Evolutionary conservation across 2,329 filamentous ascomycete genomes (phyloP).

Genomic region (Alternaria novae-zelandiae): DNA sequence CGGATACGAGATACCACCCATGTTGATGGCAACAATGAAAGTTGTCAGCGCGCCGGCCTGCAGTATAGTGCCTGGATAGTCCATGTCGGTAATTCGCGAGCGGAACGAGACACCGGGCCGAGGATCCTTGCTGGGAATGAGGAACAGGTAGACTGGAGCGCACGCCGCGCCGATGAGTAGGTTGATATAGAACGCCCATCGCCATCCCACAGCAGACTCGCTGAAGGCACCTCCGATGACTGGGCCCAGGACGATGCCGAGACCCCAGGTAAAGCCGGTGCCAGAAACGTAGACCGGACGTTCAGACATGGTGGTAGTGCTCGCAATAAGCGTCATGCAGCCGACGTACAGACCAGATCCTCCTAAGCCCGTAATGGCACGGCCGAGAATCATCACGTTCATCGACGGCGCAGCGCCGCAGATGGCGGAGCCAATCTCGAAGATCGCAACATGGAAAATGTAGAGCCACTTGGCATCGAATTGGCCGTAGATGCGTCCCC

Average conservation of each 20-base stretch:
- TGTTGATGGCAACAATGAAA: not conserved
- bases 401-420: conserved; percentile 41
- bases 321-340: conserved; percentile 31
- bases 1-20: not conserved
- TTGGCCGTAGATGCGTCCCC: not conserved
- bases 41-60: not conserved
- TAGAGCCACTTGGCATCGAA: conserved; percentile 46
- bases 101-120: not conserved
- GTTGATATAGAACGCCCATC: conserved; percentile 62
- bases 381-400: conserved; percentile 47
- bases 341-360: conserved; percentile 54
- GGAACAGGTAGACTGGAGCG: conserved; percentile 38
- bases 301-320: conserved; percentile 39
- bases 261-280: conserved; percentile 48
- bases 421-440: conserved; percentile 38
- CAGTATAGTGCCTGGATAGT: not conserved
- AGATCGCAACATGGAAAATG: conserved; percentile 32
- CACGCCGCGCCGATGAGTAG: conserved; percentile 55
- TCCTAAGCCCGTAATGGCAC: conserved; percentile 55
- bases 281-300: conserved; percentile 20
- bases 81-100: not conserved
- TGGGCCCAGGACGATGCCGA: conserved; percentile 55
- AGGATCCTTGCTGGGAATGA: not conserved
- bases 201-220: conserved; percentile 50
- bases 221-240: conserved; percentile 57